Percentiles rank a stretch among this genome's conserved stretches.
Evolutionary conservation across 2,329 filamentous ascomycete species (phyloP).

Genomic region (Immersiporthe knoxdaviesiana): DNA sequence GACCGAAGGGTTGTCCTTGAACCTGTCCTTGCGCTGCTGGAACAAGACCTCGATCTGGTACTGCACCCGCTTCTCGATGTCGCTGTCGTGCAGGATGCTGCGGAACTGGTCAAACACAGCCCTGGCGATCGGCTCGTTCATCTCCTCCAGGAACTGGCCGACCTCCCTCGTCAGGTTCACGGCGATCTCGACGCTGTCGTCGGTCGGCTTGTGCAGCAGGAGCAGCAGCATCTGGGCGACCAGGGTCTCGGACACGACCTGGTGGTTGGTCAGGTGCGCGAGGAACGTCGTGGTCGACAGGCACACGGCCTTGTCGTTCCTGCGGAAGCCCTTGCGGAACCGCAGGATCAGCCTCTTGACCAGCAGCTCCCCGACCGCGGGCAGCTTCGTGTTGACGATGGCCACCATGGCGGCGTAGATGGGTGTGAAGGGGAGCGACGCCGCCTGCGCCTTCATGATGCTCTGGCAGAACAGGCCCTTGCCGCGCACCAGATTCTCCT

Average conservation of each 20-base stretch:
- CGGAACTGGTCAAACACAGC: slow-evolving; percentile 96
- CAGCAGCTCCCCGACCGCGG: slow-evolving; percentile 89
- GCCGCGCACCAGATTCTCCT: slow-evolving; percentile 89
- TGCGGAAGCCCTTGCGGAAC: slow-evolving; percentile 92
- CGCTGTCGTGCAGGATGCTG: slow-evolving; percentile 92
- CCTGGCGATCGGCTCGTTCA: slow-evolving; percentile 85
- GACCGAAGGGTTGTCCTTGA: slow-evolving; percentile 90
- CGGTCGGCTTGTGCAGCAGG: slow-evolving; percentile 92
- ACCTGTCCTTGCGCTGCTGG: slow-evolving; percentile 93
- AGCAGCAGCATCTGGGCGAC: slow-evolving; percentile 90
- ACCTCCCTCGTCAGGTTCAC: slow-evolving; percentile 92
- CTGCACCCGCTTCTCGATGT: slow-evolving; percentile 97
- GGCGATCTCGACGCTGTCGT: slow-evolving; percentile 97
- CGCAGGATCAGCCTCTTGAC: slow-evolving; percentile 84
- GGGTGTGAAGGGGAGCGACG: slow-evolving; percentile 91
- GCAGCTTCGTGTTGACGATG: slow-evolving; percentile 96
- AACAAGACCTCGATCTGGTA: slow-evolving; percentile 99
- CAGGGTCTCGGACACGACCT: slow-evolving; percentile 92
- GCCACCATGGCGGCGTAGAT: slow-evolving; percentile 96
- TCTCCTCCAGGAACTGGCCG: slow-evolving; percentile 91
- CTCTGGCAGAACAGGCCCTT: slow-evolving; percentile 91
- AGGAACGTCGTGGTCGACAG: slow-evolving; percentile 92
- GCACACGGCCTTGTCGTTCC: slow-evolving; percentile 97
- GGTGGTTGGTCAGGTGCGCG: slow-evolving; percentile 93
- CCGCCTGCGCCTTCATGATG: slow-evolving; percentile 98